Evolutionary conservation across 495 filamentous ascomycete genomes (phyloP).

Genomic region (Xylaria acuta): DNA sequence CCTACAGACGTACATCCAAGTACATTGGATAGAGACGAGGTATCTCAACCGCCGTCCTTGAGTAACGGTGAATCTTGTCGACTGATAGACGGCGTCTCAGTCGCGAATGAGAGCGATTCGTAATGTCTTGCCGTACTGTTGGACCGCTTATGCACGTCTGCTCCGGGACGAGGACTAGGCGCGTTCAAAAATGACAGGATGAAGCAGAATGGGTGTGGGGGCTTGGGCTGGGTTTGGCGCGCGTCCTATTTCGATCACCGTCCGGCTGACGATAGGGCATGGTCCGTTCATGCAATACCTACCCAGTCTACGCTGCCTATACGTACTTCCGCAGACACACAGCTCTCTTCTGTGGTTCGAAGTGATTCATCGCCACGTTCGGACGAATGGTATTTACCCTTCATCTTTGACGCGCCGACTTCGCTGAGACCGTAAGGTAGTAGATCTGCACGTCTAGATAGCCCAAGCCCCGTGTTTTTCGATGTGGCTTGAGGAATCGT

Average conservation of each 20-base stretch:
- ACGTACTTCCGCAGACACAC: neutral
- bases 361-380: slow-evolving; percentile 16
- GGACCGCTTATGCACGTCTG: neutral
- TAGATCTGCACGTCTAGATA: slow-evolving; percentile 12
- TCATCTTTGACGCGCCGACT: neutral
- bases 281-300: slow-evolving; percentile 17
- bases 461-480: slow-evolving; percentile 6
- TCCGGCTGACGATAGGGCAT: slow-evolving; percentile 7
- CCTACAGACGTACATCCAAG: neutral
- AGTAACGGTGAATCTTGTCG: slow-evolving; percentile 2
- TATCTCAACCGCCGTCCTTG: neutral
- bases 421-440: slow-evolving; percentile 2
- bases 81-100: slow-evolving; percentile 9
- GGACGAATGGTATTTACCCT: slow-evolving; percentile 20
- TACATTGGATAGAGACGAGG: neutral
- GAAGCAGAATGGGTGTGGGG: slow-evolving; percentile 8
- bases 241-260: slow-evolving; percentile 13
- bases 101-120: slow-evolving; percentile 13
- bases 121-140: neutral
- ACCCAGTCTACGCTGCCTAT: slow-evolving; percentile 4
- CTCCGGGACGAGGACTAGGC: slow-evolving; percentile 5
- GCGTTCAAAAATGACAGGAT: neutral
- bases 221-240: slow-evolving; percentile 15
- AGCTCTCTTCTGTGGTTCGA: neutral
- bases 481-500: neutral